Evolutionary conservation across 108 stramenopile species (phyloP).

Genomic region (Stephanodiscus minutulus): DNA sequence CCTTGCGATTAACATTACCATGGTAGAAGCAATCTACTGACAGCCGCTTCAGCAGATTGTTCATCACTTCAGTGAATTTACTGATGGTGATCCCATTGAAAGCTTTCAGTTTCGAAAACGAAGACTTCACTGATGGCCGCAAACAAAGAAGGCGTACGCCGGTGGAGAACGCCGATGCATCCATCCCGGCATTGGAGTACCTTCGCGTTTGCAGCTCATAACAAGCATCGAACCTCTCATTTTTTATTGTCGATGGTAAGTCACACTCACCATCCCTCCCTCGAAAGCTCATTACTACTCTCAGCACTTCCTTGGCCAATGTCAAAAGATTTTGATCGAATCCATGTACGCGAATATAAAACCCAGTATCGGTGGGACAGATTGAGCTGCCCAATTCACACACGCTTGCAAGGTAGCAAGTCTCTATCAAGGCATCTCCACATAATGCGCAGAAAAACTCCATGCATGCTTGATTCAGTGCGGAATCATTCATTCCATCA

Average conservation of each 20-base stretch:
- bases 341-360: slow-evolving; percentile 71
- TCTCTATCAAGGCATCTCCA: slow-evolving; percentile 70
- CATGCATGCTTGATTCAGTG: slow-evolving; percentile 74
- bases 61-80: slow-evolving; percentile 55
- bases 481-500: slow-evolving; percentile 60
- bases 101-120: slow-evolving; percentile 63
- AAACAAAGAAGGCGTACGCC: slow-evolving; percentile 69
- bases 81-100: slow-evolving; percentile 50
- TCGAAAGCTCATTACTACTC: slow-evolving; percentile 66
- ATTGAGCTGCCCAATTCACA: slow-evolving; percentile 73
- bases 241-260: slow-evolving; percentile 60
- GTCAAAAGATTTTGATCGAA: slow-evolving; percentile 81
- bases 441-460: slow-evolving; percentile 71
- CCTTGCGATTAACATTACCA: slow-evolving; percentile 63
- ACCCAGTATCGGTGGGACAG: slow-evolving; percentile 64
- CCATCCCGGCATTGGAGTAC: slow-evolving; percentile 71
- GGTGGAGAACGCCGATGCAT: slow-evolving; percentile 55
- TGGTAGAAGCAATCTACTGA: slow-evolving; percentile 68
- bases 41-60: slow-evolving; percentile 51
- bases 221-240: slow-evolving; percentile 69
- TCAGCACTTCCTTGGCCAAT: slow-evolving; percentile 55
- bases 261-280: slow-evolving; percentile 28
- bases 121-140: slow-evolving; percentile 59
- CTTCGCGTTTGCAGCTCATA: slow-evolving; percentile 62
- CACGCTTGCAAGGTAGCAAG: slow-evolving; percentile 71